Evolutionary conservation across 202 grass and related monocot genomes (phyloP).

Genomic region (Setaria viridis): DNA sequence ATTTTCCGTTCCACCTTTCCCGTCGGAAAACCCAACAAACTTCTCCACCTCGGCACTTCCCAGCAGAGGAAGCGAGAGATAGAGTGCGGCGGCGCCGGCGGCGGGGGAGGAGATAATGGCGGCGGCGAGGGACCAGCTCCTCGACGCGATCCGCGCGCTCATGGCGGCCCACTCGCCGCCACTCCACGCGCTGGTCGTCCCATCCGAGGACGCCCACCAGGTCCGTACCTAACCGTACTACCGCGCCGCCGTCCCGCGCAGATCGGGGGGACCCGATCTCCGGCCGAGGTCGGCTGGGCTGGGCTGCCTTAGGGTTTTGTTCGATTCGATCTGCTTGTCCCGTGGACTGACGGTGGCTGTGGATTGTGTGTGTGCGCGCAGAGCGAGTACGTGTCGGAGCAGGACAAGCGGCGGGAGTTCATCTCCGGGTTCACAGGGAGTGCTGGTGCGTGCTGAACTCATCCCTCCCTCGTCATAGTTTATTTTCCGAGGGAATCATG

Average conservation of each 20-base stretch:
- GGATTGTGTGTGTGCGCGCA: conserved; percentile 39
- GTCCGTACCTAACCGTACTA: conserved; percentile 33
- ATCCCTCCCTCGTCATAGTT: background rate
- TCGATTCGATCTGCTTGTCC: background rate
- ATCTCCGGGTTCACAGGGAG: conserved; percentile 92
- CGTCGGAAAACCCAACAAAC: conserved; percentile 30
- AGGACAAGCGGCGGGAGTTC: conserved; percentile 86
- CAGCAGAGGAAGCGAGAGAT: background rate
- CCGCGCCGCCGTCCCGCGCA: background rate
- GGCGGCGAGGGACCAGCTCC: conserved; percentile 54
- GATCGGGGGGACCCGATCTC: conserved; percentile 31
- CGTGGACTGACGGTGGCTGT: background rate
- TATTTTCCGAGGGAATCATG: background rate
- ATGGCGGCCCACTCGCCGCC: conserved; percentile 87
- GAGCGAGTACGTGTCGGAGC: conserved; percentile 97
- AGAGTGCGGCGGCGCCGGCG: background rate
- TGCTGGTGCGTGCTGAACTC: conserved; percentile 60
- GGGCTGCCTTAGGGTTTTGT: background rate
- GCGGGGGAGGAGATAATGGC: conserved; percentile 7
- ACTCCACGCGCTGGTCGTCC: conserved; percentile 79
- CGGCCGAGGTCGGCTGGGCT: background rate
- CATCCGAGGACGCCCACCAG: conserved; percentile 97
- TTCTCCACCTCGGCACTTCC: background rate
- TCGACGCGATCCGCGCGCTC: conserved; percentile 70
- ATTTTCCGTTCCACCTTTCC: background rate